Percentiles rank a stretch among this genome's conserved stretches.
Evolutionary conservation across 768 basidiomycete species (phyloP).

Genomic region (Kwoniella bestiolae): DNA sequence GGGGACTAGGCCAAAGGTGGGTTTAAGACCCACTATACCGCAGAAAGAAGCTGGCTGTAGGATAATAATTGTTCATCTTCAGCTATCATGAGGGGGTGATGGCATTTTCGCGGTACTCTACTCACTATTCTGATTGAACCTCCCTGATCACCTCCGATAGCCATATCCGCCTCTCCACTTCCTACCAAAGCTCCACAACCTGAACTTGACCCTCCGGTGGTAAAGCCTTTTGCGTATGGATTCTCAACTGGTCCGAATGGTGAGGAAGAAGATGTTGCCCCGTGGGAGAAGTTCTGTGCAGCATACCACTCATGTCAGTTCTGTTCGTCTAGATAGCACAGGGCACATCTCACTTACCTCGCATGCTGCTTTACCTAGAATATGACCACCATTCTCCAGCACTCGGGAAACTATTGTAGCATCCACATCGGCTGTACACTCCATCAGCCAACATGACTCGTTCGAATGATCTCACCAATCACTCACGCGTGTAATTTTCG

Average conservation of each 20-base stretch:
- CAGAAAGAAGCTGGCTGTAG: slow-evolving; percentile 59
- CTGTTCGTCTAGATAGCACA: too few relatives aligned
- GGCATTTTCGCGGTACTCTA: background rate
- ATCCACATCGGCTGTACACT: slow-evolving; percentile 51
- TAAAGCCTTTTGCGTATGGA: slow-evolving; percentile 60
- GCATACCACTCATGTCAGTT: slow-evolving; percentile 58
- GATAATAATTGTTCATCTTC: background rate
- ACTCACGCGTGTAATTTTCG: slow-evolving; percentile 54
- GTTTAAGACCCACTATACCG: slow-evolving; percentile 61
- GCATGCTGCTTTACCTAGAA: slow-evolving; percentile 60
- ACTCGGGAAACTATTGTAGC: slow-evolving; percentile 62
- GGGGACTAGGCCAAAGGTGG: slow-evolving; percentile 61
- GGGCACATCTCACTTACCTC: too few relatives aligned
- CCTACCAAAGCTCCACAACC: slow-evolving; percentile 61
- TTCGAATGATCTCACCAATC: background rate
- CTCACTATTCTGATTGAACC: slow-evolving; percentile 60
- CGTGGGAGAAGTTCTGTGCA: slow-evolving; percentile 57
- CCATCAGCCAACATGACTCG: background rate
- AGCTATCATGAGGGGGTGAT: background rate
- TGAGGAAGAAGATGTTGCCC: slow-evolving; percentile 58
- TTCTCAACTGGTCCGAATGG: slow-evolving; percentile 61
- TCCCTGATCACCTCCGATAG: slow-evolving; percentile 63
- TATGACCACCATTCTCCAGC: slow-evolving; percentile 60
- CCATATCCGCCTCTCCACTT: slow-evolving; percentile 60
- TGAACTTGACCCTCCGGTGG: slow-evolving; percentile 61